phyloP scores from a whole-genome alignment of 331 rosid genomes.

The Stylosanthes scabra region DNA sequence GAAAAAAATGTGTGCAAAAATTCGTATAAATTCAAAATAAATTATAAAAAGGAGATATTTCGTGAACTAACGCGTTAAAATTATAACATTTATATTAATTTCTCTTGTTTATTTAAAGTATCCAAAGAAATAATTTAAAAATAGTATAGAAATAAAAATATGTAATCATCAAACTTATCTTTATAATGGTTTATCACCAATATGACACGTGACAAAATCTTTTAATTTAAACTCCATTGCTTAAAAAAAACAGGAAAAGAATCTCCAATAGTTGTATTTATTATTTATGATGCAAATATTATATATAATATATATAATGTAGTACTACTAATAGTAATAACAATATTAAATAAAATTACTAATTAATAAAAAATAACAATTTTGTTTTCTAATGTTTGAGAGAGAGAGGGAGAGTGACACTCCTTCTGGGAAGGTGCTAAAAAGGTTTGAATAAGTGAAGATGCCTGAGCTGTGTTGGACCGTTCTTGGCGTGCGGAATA shows the following conservation, averaged over 20 bases:
- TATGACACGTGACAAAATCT: not conserved
- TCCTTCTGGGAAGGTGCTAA: conserved; percentile 56
- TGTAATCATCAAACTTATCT: conserved; percentile 3
- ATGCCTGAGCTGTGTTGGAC: conserved; percentile 35
- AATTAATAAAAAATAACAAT: not conserved
- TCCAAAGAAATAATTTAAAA: too few species aligned
- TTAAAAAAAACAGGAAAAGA: too few species aligned
- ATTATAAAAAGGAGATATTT: not conserved
- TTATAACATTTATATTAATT: too few species aligned
- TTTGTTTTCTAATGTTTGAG: not conserved
- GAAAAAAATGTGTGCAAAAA: too few species aligned
- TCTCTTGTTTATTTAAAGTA: too few species aligned
- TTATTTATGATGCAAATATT: not conserved
- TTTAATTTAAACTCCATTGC: not conserved
- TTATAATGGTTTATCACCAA: not conserved
- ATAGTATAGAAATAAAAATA: too few species aligned
- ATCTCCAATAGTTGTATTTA: not conserved
- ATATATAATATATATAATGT: too few species aligned
- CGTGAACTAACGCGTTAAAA: not conserved
- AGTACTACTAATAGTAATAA: too few species aligned
- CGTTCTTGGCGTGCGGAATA: conserved; percentile 42
- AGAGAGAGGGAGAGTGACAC: not conserved
- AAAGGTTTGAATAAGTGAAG: conserved; percentile 41
- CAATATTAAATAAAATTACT: too few species aligned
- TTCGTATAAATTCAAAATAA: too few species aligned